Evolutionary conservation across 2,329 filamentous ascomycete species (phyloP), one percentile per base, ranked within the genome.

Genomic region (Amauroascus verrucosus): DNA sequence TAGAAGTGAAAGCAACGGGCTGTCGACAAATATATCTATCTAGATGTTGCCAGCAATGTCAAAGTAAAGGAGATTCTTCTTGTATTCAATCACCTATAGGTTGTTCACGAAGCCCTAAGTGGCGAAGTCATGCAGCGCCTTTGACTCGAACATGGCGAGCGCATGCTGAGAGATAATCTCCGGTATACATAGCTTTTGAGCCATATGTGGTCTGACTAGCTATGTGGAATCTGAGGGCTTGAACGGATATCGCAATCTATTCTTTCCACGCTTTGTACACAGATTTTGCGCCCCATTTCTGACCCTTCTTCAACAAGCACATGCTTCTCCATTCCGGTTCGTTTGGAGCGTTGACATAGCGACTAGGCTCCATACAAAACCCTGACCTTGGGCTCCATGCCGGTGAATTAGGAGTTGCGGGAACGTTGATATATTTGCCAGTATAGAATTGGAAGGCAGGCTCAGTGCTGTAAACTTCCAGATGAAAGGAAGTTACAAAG

Each of bases 401-500:
- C 0, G 84, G 80, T 26, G 79, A 69, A 1, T 74, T 76, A 30
- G 72, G 75, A 20, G 75, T 73, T 55, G 70, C 84, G 0, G 86
- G 84, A 11, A 95, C 84, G 62, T 93, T 74, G 59, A 94, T 89
- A 64, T 83, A 84, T 65, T 86, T 84, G 59, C 91, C 93, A 0
- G 89, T 94, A 72, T 97, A 97, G 73, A 96, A 95, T 70, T 97
- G 91, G 76, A 96, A 97, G 0, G 88, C 87, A 0, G 93, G 93
- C 75, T 97, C 91, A 0, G 91, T 97, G 74, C 87, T 93, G 63
- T 82, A 75, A 5, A 95, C 85, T 69, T 96, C 87, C 48, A 97
- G 81, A 66, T 94, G 85, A 60, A 96, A 77, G 58, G 82, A 81
- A 26, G 83, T 85, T 48, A 75, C 75, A 5, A 88, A 81, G 68